Conservation (phyloP, 176 grass and related monocot genomes). For the Triticum dicoccoides region DNA sequence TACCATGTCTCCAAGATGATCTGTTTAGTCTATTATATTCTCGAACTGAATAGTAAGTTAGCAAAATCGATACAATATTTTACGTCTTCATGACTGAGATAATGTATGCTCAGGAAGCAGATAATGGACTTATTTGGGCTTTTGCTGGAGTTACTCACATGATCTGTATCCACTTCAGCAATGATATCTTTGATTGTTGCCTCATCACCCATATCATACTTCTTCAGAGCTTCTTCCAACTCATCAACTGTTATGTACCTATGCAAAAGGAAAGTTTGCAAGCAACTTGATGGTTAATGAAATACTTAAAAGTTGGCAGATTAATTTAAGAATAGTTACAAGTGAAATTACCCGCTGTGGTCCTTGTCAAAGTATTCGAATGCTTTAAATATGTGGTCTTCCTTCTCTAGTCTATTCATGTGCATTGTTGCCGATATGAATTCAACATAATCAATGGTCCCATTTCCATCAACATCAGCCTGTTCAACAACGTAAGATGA, state of each 20-base stretch:
- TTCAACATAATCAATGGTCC: slow-evolving; percentile 88
- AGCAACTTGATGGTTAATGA: background rate
- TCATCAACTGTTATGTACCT: slow-evolving; percentile 92
- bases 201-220: slow-evolving; percentile 95
- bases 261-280: slow-evolving; percentile 22
- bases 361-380: slow-evolving; percentile 97
- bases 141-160: slow-evolving; percentile 47
- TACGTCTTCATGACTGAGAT: background rate
- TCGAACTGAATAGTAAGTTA: background rate
- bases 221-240: slow-evolving; percentile 84
- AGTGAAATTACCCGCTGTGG: slow-evolving; percentile 70
- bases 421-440: slow-evolving; percentile 98
- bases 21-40: background rate
- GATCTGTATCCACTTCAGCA: slow-evolving; percentile 91
- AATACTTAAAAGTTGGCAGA: slow-evolving; percentile 1
- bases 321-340: background rate
- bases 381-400: slow-evolving; percentile 86
- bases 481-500: slow-evolving; percentile 40
- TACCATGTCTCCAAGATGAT: background rate
- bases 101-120: background rate
- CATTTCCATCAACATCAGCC: slow-evolving; percentile 98
- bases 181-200: slow-evolving; percentile 96
- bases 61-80: background rate
- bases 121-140: background rate
- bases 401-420: slow-evolving; percentile 91